Percentiles rank a stretch among this genome's conserved stretches.
phyloP scores from a whole-genome alignment of 2,329 filamentous ascomycete genomes.

The Scytalidium lignicola region DNA sequence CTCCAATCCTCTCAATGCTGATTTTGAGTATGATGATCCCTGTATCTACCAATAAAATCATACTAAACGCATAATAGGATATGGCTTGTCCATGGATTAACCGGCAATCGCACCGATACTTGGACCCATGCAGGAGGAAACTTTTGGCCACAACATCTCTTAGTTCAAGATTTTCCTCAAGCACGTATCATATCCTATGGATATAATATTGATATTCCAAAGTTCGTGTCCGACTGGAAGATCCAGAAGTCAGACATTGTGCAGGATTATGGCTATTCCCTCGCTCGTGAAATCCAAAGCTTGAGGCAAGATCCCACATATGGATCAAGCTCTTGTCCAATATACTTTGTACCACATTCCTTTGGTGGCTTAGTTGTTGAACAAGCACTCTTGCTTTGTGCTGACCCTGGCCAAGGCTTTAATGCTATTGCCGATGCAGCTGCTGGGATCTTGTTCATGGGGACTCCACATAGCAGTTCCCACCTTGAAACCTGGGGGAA shows the following conservation, averaged over 20 bases:
- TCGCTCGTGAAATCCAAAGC: neutral
- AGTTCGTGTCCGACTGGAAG: neutral
- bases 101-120: constrained; percentile 33
- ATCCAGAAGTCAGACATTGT: neutral
- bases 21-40: neutral
- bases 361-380: neutral
- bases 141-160: constrained; percentile 9
- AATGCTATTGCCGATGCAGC: neutral
- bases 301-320: neutral
- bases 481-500: neutral
- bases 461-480: neutral
- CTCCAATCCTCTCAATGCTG: neutral
- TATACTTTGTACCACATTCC: neutral
- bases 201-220: neutral
- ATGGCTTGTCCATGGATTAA: constrained; percentile 36
- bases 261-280: neutral
- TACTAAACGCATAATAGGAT: neutral
- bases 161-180: constrained; percentile 8
- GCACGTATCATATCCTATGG: neutral
- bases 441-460: neutral
- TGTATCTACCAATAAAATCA: neutral
- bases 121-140: constrained; percentile 27
- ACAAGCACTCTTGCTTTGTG: neutral
- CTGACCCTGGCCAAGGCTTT: neutral
- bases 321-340: neutral